A percentile compares a stretch with the other conserved stretches of the same genome.
Conservation (phyloP, 2,329 filamentous ascomycete species). For the Acrocalymma vagum region DNA sequence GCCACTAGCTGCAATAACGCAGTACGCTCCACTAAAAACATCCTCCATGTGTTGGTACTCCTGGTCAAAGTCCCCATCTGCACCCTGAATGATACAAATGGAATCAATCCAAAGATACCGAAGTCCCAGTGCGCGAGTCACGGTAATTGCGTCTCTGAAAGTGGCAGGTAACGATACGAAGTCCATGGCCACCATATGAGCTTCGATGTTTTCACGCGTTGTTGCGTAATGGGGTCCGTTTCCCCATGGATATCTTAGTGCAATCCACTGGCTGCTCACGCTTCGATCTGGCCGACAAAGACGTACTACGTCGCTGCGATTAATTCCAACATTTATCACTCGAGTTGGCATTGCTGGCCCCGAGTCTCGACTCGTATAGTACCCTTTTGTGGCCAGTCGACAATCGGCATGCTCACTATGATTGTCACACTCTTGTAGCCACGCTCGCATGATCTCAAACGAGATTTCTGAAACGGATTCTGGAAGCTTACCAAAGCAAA, state of each 20-base stretch:
- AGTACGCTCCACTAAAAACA: slow-evolving; percentile 25
- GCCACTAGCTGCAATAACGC: slow-evolving; percentile 23
- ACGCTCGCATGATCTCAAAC: slow-evolving; percentile 13
- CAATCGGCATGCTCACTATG: slow-evolving; percentile 3
- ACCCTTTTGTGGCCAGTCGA: neutral
- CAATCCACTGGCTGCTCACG: slow-evolving; percentile 13
- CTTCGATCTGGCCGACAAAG: slow-evolving; percentile 3
- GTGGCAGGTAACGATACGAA: slow-evolving; percentile 14
- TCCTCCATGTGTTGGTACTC: slow-evolving; percentile 28
- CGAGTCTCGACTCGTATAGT: too few relatives aligned
- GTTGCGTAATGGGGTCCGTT: slow-evolving; percentile 7
- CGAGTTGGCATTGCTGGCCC: slow-evolving; percentile 18
- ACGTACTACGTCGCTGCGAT: neutral
- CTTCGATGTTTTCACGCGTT: neutral
- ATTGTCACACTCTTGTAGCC: slow-evolving; percentile 17
- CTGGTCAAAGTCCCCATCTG: slow-evolving; percentile 22
- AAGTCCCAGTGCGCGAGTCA: slow-evolving; percentile 17
- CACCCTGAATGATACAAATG: slow-evolving; percentile 30
- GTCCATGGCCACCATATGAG: slow-evolving; percentile 7
- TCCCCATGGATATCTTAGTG: slow-evolving; percentile 25
- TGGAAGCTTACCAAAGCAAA: slow-evolving; percentile 18
- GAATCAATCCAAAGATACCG: slow-evolving; percentile 36
- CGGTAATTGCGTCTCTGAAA: slow-evolving; percentile 25
- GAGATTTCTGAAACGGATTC: slow-evolving; percentile 1
- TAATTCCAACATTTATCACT: slow-evolving; percentile 17